phyloP scores from a whole-genome alignment of 2,329 filamentous ascomycete genomes.

The Aspergillus viridinutans region DNA sequence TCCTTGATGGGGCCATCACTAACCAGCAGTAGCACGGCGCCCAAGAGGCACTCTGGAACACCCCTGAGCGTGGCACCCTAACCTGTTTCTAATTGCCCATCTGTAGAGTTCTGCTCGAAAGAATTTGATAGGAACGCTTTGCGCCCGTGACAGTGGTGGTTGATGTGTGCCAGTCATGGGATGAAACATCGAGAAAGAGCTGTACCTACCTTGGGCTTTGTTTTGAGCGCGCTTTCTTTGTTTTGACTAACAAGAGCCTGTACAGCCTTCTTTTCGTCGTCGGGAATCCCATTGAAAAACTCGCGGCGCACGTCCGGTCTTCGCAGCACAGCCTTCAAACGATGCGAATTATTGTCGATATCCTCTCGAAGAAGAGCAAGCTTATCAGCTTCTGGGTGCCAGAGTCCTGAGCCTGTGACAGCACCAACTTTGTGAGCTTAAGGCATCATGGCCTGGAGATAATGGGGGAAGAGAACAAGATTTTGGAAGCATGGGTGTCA shows the following conservation, averaged over 20 bases:
- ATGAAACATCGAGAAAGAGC: background rate
- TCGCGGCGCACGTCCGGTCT: conserved; percentile 57
- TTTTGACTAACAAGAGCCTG: conserved; percentile 69
- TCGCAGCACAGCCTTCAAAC: conserved; percentile 64
- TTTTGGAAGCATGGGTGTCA: background rate
- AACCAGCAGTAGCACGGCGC: background rate
- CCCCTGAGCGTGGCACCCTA: background rate
- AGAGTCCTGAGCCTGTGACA: conserved; percentile 68
- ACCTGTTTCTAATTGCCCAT: background rate
- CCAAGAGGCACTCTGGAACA: background rate
- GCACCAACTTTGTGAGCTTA: conserved; percentile 7
- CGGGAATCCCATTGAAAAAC: conserved; percentile 58
- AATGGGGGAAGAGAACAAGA: background rate
- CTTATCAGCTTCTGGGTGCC: conserved; percentile 68
- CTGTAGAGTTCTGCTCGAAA: background rate
- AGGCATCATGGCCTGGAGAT: background rate
- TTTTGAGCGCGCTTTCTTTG: conserved; percentile 72
- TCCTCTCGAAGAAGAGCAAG: conserved; percentile 65
- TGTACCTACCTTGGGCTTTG: conserved; percentile 69
- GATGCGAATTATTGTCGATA: conserved; percentile 68
- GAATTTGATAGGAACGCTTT: background rate
- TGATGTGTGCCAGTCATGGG: background rate
- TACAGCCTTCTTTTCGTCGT: conserved; percentile 58
- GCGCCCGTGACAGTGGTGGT: background rate
- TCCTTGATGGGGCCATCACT: background rate